Base-by-base conservation (phyloP, 192 early-diverging fungal genomes). In the Backusella tuberculispora region DNA sequence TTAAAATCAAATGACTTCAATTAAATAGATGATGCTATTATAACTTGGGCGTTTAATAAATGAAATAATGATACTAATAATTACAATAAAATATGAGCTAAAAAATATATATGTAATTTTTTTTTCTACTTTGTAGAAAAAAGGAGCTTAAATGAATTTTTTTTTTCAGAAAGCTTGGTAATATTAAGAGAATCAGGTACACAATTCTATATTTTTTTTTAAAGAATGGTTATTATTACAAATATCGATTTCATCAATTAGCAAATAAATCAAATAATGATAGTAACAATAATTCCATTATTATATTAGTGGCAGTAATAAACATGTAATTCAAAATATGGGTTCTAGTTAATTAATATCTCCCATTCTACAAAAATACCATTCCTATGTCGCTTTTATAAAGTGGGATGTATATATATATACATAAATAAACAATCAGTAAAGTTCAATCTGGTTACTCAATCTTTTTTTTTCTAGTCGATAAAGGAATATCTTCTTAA, bases 101-200 rank as follows among this genome's bases (percentile, higher is more conserved):
- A 60, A 60, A 56, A 56, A 56, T 24, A 24, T 60, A 60, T 60
- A 26, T 24, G 26, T 26, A 2, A 60, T 26, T 13, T 60, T 60
- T 50, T 60, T 50, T 50, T 34, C 53, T 60, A 60, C 53, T 0
- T 13, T 8, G 53, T 60, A 60, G 53, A 60, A 60, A 60, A 46
- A 60, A 60, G 53, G 53, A 24, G 53, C 24, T 60, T 60, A 26
- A 60, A 60, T 60, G 53, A 60, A 60, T 19, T 26, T 60, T 13
- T 10, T 4, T 12, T 60, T 60, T 60, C 5, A 24, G 21, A 60
- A 12, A 60, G 3, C 53, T 24, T 26, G 4, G 21, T 56, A 9
- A 21, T 56, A 56, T 24, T 56, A 56, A 9, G 53, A 21, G 53
- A 60, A 4, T 4, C 24, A 2, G 3, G 42, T 43, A 6, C 10